Evolutionary conservation across 495 filamentous ascomycete genomes (phyloP).

Genomic region (Astrothelium macrocarpum): DNA sequence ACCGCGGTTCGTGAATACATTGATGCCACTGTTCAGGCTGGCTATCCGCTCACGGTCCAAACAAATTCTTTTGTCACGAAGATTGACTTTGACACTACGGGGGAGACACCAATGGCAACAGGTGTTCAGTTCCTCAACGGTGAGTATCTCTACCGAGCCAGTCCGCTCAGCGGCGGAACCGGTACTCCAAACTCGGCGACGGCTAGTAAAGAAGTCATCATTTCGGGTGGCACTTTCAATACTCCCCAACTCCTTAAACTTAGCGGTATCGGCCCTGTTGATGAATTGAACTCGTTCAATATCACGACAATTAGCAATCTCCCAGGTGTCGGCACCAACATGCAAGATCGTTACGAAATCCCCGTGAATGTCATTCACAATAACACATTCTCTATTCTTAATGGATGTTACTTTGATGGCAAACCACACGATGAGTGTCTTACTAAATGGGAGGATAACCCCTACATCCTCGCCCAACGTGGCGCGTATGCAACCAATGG

Average conservation of each 20-base stretch:
- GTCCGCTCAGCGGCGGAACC: slow-evolving; percentile 27
- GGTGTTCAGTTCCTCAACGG: slow-evolving; percentile 57
- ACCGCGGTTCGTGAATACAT: slow-evolving; percentile 25
- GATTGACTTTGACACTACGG: slow-evolving; percentile 41
- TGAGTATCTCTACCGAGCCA: slow-evolving; percentile 49
- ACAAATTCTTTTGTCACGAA: slow-evolving; percentile 54
- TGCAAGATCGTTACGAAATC: slow-evolving; percentile 18
- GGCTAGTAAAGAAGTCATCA: slow-evolving; percentile 12
- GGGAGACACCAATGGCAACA: slow-evolving; percentile 41
- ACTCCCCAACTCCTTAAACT: slow-evolving; percentile 13
- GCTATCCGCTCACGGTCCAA: slow-evolving; percentile 40
- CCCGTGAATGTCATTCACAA: not conserved
- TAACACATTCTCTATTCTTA: slow-evolving; percentile 9
- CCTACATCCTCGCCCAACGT: slow-evolving; percentile 6
- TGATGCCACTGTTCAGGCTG: not conserved
- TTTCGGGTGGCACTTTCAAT: slow-evolving; percentile 13
- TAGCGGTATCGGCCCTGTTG: slow-evolving; percentile 9
- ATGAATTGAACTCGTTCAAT: slow-evolving; percentile 7
- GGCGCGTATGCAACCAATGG: slow-evolving; percentile 12
- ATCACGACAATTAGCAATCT: slow-evolving; percentile 8
- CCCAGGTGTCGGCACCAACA: slow-evolving; percentile 8
- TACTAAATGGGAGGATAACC: slow-evolving; percentile 9
- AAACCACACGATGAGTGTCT: slow-evolving; percentile 7
- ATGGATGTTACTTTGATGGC: slow-evolving; percentile 10
- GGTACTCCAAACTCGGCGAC: not conserved